Evolutionary conservation across 352 stramenopile species (phyloP).

Genomic region (Aphanomyces euteiches): DNA sequence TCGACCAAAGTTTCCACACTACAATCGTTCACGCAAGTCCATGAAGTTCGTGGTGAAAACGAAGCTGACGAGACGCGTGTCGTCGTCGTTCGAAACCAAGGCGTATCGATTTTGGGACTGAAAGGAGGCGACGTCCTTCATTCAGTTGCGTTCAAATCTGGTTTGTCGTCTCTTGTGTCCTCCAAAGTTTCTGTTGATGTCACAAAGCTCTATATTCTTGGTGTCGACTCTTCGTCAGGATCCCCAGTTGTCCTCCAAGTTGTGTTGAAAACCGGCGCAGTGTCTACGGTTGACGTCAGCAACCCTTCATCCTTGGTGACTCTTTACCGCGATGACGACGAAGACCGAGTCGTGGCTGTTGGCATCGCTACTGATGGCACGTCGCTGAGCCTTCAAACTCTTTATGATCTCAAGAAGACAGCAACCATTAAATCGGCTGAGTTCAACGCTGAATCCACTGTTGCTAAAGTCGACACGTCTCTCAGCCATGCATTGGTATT

Average conservation of each 20-base stretch:
- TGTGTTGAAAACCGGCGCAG: slow-evolving; percentile 37
- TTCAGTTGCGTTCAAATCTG: slow-evolving; percentile 38
- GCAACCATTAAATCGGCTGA: slow-evolving; percentile 19
- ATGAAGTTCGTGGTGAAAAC: slow-evolving; percentile 12
- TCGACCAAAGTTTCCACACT: neutral
- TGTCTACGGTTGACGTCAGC: neutral
- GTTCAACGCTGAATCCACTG: slow-evolving; percentile 29
- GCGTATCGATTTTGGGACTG: slow-evolving; percentile 42
- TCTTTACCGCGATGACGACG: slow-evolving; percentile 32
- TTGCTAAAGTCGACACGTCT: slow-evolving; percentile 42
- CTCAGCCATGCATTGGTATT: slow-evolving; percentile 51
- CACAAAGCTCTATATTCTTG: slow-evolving; percentile 48
- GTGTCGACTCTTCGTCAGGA: slow-evolving; percentile 30
- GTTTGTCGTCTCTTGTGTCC: slow-evolving; percentile 37
- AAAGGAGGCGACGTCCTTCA: slow-evolving; percentile 53
- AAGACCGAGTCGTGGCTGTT: slow-evolving; percentile 33
- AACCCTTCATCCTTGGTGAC: neutral
- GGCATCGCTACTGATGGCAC: slow-evolving; percentile 14
- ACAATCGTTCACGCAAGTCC: slow-evolving; percentile 4
- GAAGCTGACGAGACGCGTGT: slow-evolving; percentile 12
- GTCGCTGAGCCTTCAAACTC: slow-evolving; percentile 24
- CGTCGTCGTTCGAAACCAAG: slow-evolving; percentile 11
- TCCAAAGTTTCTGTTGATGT: slow-evolving; percentile 48
- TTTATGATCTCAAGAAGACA: slow-evolving; percentile 30
- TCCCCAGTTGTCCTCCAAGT: slow-evolving; percentile 38